phyloP scores from a whole-genome alignment of 2,329 filamentous ascomycete genomes.

The Cladosporium sphaerospermum region DNA sequence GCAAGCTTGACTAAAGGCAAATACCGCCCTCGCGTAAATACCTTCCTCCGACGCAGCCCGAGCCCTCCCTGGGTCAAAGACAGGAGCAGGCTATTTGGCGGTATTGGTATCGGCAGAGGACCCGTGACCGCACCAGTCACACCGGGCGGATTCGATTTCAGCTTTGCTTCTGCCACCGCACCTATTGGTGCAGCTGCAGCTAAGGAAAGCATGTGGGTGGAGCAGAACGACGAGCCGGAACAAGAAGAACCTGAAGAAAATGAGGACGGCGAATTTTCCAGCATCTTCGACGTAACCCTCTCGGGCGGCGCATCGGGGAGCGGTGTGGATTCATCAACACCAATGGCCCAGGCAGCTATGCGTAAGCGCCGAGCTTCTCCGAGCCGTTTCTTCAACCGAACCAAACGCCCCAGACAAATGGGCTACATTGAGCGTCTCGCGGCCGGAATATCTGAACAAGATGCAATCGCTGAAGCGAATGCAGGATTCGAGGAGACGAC shows the following conservation, averaged over 20 bases:
- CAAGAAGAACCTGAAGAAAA: neutral
- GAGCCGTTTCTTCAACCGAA: neutral
- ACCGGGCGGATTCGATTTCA: slow-evolving; percentile 1
- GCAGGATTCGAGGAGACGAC: neutral
- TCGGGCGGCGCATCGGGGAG: neutral
- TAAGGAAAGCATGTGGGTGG: slow-evolving; percentile 11
- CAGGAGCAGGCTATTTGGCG: slow-evolving; percentile 10
- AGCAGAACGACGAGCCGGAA: neutral
- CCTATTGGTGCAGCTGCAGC: neutral
- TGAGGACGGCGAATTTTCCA: neutral
- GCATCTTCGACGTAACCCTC: neutral
- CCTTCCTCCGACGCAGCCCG: slow-evolving; percentile 11
- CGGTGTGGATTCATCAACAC: neutral
- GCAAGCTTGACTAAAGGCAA: slow-evolving; percentile 10
- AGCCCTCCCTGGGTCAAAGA: slow-evolving; percentile 12
- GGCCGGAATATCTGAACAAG: neutral
- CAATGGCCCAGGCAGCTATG: too few relatives aligned
- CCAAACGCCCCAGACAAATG: slow-evolving; percentile 1
- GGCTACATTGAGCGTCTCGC: slow-evolving; percentile 10
- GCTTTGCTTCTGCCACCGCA: slow-evolving; percentile 1
- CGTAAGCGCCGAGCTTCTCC: neutral
- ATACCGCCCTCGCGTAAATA: slow-evolving; percentile 13
- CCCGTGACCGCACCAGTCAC: neutral
- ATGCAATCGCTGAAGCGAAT: neutral
- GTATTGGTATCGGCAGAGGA: slow-evolving; percentile 4